phyloP scores from a whole-genome alignment of 2,329 filamentous ascomycete species.

The Cytospora piceae region DNA sequence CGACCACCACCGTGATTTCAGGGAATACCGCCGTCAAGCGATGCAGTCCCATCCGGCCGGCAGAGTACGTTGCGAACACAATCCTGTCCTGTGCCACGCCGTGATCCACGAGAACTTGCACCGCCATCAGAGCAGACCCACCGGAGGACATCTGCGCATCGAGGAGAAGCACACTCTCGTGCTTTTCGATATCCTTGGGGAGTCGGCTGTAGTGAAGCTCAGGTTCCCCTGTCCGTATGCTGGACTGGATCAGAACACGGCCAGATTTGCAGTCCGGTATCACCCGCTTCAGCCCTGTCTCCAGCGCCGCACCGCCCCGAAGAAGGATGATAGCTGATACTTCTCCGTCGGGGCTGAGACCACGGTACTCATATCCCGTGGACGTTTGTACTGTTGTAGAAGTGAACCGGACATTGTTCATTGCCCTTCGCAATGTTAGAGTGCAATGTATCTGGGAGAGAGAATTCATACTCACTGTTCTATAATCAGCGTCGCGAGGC shows the following conservation, averaged over 20 bases:
- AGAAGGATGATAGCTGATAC: constrained; percentile 87
- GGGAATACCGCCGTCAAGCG: constrained; percentile 88
- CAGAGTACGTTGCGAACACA: constrained; percentile 90
- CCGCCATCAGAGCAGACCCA: constrained; percentile 86
- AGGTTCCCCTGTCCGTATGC: constrained; percentile 82
- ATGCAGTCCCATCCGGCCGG: constrained; percentile 81
- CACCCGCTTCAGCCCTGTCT: constrained; percentile 84
- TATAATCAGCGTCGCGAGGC: constrained; percentile 80
- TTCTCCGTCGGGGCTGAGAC: constrained; percentile 71
- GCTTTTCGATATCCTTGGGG: constrained; percentile 70
- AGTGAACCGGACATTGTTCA: constrained; percentile 76
- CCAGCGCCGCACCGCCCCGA: constrained; percentile 85
- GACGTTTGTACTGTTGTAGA: constrained; percentile 71
- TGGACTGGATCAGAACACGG: constrained; percentile 87
- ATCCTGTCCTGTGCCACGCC: constrained; percentile 84
- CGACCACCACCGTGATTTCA: constrained; percentile 82
- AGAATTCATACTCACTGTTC: constrained; percentile 61
- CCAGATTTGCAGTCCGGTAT: constrained; percentile 93
- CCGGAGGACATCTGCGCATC: constrained; percentile 96
- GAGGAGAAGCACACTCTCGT: constrained; percentile 82
- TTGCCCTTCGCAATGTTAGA: constrained; percentile 51
- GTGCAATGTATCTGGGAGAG: not conserved
- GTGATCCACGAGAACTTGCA: constrained; percentile 93
- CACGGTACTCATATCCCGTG: constrained; percentile 68
- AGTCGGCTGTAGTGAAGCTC: constrained; percentile 90